These are phyloP conservation scores for Strobilomyces confusus DNA, from an alignment of 768 basidiomycete genomes.

Conservation along the genomic window DNA sequence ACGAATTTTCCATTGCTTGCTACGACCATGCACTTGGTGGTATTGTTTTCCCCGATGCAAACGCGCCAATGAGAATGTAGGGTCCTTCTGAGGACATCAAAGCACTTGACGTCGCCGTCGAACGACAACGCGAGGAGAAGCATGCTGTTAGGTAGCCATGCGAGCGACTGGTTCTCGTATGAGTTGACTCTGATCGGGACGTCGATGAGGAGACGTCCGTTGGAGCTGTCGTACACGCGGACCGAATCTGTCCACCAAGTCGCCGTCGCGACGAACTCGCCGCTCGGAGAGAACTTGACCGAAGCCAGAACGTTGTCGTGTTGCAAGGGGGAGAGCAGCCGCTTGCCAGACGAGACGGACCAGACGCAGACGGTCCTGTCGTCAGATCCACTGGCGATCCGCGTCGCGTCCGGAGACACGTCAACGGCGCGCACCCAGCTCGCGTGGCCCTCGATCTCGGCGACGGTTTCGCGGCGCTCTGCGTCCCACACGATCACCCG, in stretches of 20 bases:
- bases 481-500: constrained; percentile 10
- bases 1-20: constrained; percentile 11
- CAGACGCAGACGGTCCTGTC: constrained; percentile 11
- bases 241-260: constrained; percentile 12
- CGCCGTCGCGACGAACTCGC: constrained; percentile 9
- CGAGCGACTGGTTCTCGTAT: constrained; percentile 11
- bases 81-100: constrained; percentile 1
- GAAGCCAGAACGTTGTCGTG: constrained; percentile 4
- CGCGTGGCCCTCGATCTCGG: constrained; percentile 6
- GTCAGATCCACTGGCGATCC: constrained; percentile 10
- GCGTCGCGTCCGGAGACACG: constrained; percentile 10
- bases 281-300: constrained; percentile 13
- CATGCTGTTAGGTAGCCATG: constrained; percentile 3
- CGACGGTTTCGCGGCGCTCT: constrained; percentile 1
- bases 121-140: constrained; percentile 7
- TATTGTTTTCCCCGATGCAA: not conserved
- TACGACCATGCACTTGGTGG: constrained; percentile 4
- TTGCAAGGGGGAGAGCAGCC: constrained; percentile 7
- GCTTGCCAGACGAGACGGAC: constrained; percentile 7
- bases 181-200: constrained; percentile 7
- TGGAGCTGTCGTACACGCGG: constrained; percentile 7
- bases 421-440: constrained; percentile 17
- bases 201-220: constrained; percentile 6
- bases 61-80: not conserved
- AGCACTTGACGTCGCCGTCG: constrained; percentile 6